Evolutionary conservation across 2,329 filamentous ascomycete species (phyloP), one percentile per base, ranked within the genome.

Genomic region (Purpureocillium lavendulum): DNA sequence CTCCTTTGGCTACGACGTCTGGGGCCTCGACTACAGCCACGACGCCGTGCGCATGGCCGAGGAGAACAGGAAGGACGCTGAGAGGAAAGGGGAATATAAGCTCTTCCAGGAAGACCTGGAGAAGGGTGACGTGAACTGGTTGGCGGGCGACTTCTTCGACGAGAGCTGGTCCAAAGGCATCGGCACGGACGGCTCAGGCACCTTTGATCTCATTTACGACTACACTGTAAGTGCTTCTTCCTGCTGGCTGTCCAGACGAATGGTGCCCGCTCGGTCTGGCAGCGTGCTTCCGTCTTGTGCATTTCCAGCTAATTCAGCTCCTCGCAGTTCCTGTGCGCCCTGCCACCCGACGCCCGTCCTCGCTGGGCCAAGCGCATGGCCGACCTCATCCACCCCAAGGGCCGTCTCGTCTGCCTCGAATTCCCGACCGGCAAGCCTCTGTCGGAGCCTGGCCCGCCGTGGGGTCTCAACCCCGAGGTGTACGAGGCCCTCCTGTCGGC

Each of bases 381-480:
- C 12, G 54, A 69, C 30, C 64, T 81, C 30, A 62, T 82, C 24
- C 48, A 59, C 15, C 64, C 65, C 6, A 55, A 49, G 17, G 75
- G 76, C 16, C 64, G 69, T 30, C 62, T 82, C 18, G 55, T 82
- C 38, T 81, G 77, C 60, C 71, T 94, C 45, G 87, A 94, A 57
- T 94, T 84, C 57, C 87, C 87, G 9, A 78, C 82, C 1, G 72
- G 76, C 45, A 92, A 89, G 57, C 70, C 77, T 32, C 71, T 81
- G 9, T 67, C 67, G 10, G 68, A 72, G 9, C 70, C 70, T 9
- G 87, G 87, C 0, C 87, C 87, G 11, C 87, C 87, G 2, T 89
- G 77, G 70, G 77, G 80, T 7, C 62, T 86, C 31, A 74, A 77
- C 11, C 73, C 83, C 1, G 73, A 78, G 44, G 74, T 84, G 21